These are phyloP conservation scores for Apocynum venetum DNA, from an alignment of 257 asterid genomes.

Conservation along the genomic window DNA sequence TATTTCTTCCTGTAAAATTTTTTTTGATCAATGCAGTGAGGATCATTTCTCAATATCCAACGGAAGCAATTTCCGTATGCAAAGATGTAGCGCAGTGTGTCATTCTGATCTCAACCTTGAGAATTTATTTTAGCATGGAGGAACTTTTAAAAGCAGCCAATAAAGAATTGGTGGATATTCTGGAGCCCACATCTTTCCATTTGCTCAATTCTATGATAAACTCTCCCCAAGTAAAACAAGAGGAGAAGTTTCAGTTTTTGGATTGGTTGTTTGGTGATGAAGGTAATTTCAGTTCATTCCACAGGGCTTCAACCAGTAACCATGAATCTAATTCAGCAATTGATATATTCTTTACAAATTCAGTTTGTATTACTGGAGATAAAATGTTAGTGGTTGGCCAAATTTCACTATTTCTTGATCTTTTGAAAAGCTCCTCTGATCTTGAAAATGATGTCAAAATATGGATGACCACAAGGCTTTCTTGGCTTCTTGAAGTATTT, in stretches of 20 bases:
- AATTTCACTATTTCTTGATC: conserved; percentile 55
- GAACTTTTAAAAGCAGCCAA: conserved; percentile 58
- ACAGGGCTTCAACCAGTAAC: conserved; percentile 16
- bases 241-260: conserved; percentile 59
- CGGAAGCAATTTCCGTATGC: conserved; percentile 56
- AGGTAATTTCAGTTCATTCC: conserved; percentile 27
- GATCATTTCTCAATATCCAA: conserved; percentile 77
- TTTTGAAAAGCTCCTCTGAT: conserved; percentile 63
- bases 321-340: conserved; percentile 26
- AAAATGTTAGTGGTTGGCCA: conserved; percentile 53
- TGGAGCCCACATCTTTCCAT: conserved; percentile 87
- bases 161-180: conserved; percentile 61
- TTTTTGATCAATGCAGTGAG: conserved; percentile 89
- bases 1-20: conserved; percentile 86
- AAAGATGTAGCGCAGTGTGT: conserved; percentile 68
- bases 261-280: conserved; percentile 62
- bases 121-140: conserved; percentile 55
- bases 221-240: conserved; percentile 64
- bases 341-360: conserved; percentile 37
- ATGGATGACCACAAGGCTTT: conserved; percentile 69
- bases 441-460: conserved; percentile 59
- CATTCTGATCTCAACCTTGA: conserved; percentile 62
- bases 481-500: conserved; percentile 75
- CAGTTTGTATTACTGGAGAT: conserved; percentile 43
- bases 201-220: conserved; percentile 69